Conservation (phyloP, 1,284 basidiomycete genomes). For the Leccinum subfulvum region DNA sequence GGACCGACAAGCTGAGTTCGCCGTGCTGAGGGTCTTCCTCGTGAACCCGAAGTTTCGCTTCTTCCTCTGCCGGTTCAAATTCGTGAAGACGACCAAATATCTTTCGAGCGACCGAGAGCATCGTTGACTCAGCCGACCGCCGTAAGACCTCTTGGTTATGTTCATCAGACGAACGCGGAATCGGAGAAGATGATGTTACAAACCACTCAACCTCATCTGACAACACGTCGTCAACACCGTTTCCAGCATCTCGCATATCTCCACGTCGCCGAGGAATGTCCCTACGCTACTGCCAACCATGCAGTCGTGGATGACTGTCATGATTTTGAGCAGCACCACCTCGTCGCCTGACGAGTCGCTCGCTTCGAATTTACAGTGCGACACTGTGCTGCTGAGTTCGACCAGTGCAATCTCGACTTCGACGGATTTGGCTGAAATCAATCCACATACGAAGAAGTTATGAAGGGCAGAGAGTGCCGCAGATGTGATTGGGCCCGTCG, state of each 20-base stretch:
- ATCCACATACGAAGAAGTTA: slow-evolving; percentile 77
- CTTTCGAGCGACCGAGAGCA: slow-evolving; percentile 83
- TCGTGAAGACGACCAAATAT: slow-evolving; percentile 76
- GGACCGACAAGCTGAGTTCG: slow-evolving; percentile 63
- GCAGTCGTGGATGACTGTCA: slow-evolving; percentile 87
- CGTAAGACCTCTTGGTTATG: slow-evolving; percentile 74
- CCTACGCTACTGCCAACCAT: slow-evolving; percentile 66
- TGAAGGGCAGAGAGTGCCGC: slow-evolving; percentile 87
- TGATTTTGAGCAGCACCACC: slow-evolving; percentile 89
- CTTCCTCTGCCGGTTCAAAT: slow-evolving; percentile 67
- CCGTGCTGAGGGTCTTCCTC: slow-evolving; percentile 51
- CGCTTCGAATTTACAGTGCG: slow-evolving; percentile 97
- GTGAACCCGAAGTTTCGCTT: slow-evolving; percentile 53
- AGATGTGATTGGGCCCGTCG: slow-evolving; percentile 93
- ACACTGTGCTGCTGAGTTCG: slow-evolving; percentile 86
- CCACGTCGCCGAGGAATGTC: slow-evolving; percentile 78
- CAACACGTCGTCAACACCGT: slow-evolving; percentile 97
- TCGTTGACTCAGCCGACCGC: slow-evolving; percentile 91
- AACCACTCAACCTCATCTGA: slow-evolving; percentile 92
- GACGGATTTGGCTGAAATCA: slow-evolving; percentile 57
- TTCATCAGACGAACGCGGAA: slow-evolving; percentile 17
- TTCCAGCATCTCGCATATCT: slow-evolving; percentile 98
- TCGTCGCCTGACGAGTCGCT: slow-evolving; percentile 96
- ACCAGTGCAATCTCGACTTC: slow-evolving; percentile 67
- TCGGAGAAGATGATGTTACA: slow-evolving; percentile 34